phyloP scores from a whole-genome alignment of 129 eudicot genomes.

The Rutidosis leptorrhynchoides region DNA sequence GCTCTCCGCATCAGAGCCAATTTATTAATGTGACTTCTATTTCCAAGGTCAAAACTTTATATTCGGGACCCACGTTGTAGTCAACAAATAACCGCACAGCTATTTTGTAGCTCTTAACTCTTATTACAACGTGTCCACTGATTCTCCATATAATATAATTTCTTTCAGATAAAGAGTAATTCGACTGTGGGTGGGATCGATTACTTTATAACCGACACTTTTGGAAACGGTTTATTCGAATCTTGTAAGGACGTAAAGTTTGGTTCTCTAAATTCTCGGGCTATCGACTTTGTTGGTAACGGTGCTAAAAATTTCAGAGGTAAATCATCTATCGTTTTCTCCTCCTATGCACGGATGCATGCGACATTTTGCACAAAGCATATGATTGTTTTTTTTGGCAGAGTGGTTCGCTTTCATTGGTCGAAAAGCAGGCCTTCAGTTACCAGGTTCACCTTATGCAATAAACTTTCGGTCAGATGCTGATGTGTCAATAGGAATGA shows the following conservation, averaged over 20 bases:
- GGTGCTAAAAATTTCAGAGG: slow-evolving; percentile 92
- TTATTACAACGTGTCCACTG: neutral
- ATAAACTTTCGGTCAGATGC: slow-evolving; percentile 66
- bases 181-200: slow-evolving; percentile 82
- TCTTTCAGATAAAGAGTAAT: slow-evolving; percentile 63
- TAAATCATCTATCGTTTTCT: slow-evolving; percentile 21
- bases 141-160: neutral
- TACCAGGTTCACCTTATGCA: slow-evolving; percentile 95
- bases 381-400: slow-evolving; percentile 36
- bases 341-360: slow-evolving; percentile 2
- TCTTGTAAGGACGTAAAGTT: slow-evolving; percentile 98
- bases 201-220: slow-evolving; percentile 62
- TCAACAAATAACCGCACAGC: neutral
- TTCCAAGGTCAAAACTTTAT: slow-evolving; percentile 51
- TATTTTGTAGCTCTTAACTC: neutral
- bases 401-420: slow-evolving; percentile 96
- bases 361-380: neutral
- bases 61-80: neutral
- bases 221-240: slow-evolving; percentile 74
- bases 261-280: slow-evolving; percentile 89
- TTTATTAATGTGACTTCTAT: slow-evolving; percentile 89
- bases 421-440: slow-evolving; percentile 47
- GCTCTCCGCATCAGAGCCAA: slow-evolving; percentile 94
- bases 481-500: slow-evolving; percentile 75
- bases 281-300: slow-evolving; percentile 84